These are phyloP conservation scores for Zoysia japonica DNA, from an alignment of 176 grass and related monocot species.

Conservation along the genomic window DNA sequence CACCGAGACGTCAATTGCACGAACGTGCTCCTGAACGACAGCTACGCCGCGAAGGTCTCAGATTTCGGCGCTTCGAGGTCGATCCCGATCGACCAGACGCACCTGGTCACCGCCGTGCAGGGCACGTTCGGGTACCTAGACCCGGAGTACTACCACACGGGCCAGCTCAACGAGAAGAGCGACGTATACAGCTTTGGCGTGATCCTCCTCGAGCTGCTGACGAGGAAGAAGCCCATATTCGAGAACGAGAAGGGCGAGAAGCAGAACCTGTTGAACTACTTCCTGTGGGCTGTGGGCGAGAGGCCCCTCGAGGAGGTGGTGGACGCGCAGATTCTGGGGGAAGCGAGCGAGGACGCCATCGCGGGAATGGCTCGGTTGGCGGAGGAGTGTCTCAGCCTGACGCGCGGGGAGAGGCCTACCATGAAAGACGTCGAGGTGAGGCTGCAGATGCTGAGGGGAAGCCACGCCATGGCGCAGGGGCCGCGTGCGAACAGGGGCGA, in stretches of 20 bases:
- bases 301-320: background rate
- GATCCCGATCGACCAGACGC: slow-evolving; percentile 17
- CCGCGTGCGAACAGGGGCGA: background rate
- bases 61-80: slow-evolving; percentile 30
- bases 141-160: slow-evolving; percentile 35
- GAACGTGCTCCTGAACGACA: slow-evolving; percentile 37
- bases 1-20: slow-evolving; percentile 42
- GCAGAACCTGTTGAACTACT: slow-evolving; percentile 36
- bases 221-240: slow-evolving; percentile 21
- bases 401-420: slow-evolving; percentile 21
- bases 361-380: background rate
- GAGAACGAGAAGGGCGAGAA: slow-evolving; percentile 28
- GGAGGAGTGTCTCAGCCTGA: slow-evolving; percentile 21
- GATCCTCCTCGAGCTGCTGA: slow-evolving; percentile 30
- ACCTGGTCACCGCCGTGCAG: slow-evolving; percentile 17
- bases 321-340: background rate
- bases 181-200: slow-evolving; percentile 40
- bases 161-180: slow-evolving; percentile 33
- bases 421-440: slow-evolving; percentile 49
- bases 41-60: slow-evolving; percentile 14
- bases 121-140: slow-evolving; percentile 32
- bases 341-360: slow-evolving; percentile 3
- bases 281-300: background rate
- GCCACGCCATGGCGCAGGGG: background rate
- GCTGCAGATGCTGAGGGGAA: slow-evolving; percentile 2